A percentile compares a stretch with the other conserved stretches of the same genome.
phyloP scores from a whole-genome alignment of 1,284 basidiomycete species.

The Ustilago vetiveriae region DNA sequence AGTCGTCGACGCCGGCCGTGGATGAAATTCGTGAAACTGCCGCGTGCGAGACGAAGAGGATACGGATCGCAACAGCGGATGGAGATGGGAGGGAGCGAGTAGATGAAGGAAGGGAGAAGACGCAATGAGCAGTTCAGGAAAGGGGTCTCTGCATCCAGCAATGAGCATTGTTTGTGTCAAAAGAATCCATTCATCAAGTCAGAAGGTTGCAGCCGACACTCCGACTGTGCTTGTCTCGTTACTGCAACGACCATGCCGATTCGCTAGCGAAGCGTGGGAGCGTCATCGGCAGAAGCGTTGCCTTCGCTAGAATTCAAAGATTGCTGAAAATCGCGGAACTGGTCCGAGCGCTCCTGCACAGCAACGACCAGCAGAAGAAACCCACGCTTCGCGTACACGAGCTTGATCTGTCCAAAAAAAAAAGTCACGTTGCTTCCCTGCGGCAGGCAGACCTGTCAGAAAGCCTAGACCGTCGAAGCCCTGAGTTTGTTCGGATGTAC shows the following conservation, averaged over 20 bases:
- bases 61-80: too few species aligned
- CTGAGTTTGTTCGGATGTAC: too few species aligned
- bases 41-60: background rate
- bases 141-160: too few species aligned
- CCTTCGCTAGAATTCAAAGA: background rate
- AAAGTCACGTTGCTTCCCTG: conserved; percentile 1
- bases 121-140: background rate
- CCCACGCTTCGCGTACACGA: background rate
- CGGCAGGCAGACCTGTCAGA: background rate
- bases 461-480: too few species aligned
- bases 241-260: conserved; percentile 4
- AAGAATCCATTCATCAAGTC: too few species aligned
- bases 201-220: too few species aligned
- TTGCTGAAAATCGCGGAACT: too few species aligned
- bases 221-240: too few species aligned
- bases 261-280: background rate
- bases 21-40: background rate
- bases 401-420: too few species aligned
- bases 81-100: background rate
- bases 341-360: conserved; percentile 6
- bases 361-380: too few species aligned
- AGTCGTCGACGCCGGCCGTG: background rate
- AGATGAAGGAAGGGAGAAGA: background rate
- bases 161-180: too few species aligned
- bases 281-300: background rate